Base-by-base conservation (phyloP, 73 alveolate genomes). In the Tetrahymena elliotti region DNA sequence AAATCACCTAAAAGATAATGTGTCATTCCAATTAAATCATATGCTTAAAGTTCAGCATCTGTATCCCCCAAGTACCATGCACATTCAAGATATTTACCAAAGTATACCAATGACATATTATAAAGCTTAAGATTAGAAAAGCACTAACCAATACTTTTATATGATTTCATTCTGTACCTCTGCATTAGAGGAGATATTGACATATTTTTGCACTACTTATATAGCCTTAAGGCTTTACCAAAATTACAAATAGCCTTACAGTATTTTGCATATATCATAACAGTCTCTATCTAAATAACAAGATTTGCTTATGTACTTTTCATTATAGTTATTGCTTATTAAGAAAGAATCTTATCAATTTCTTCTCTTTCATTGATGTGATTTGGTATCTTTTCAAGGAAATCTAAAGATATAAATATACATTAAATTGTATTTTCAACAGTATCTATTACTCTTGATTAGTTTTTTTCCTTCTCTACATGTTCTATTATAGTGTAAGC, bases 1-100 rank as follows among this genome's bases (percentile, higher is more conserved):
- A 94, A 94, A 94, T 96, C 93, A n/a, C 97, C 96, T 84, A 96
- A 93, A 96, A 94, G 95, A 88, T 94, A 96, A 84, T 96, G 95
- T 84, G 94, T 96, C 93, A 96, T 84, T 24, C 97, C 97, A 47
- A 96, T 93, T 93, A 94, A 38, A 93, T 96, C 97, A 93, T 96
- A 96, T 6, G 96, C 97, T 93, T 96, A 83, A 84, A 96, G 39
- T 93, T 96, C 97, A 93, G 93, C 96, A 47, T 93, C 96, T 83
- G 93, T 96, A 94, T 96, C 95, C 0, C 95, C 96, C 35, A 96
- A 52, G 39, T 94, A 94, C 97, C 97, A 96, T 27, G 97, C 97
- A 93, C 94, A 83, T 93, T 96, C 97, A 84, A 96, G 93, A 83
- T 94, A 92, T 96, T 96, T 96, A 83, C 95, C 95, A 96, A 94